Conservation (phyloP, 306 rosid genomes). For the Elaeagnus macrophylla region DNA sequence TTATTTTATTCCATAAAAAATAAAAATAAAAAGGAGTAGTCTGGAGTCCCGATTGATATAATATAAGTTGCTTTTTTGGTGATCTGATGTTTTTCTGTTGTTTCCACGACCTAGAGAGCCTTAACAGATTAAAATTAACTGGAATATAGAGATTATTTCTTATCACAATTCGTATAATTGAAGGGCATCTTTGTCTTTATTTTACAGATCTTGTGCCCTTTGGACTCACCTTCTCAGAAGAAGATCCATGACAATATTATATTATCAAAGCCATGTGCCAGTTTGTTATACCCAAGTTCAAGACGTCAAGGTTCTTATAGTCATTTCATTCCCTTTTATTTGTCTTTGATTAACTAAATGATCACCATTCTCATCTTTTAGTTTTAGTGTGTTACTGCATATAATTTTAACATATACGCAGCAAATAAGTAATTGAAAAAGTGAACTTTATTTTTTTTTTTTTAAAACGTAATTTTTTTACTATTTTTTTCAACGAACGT, state of each 20-base stretch:
- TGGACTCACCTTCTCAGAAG: constrained; percentile 25
- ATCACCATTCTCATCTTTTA: too few relatives aligned
- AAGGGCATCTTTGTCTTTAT: neutral
- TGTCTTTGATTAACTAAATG: too few relatives aligned
- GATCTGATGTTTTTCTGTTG: constrained; percentile 16
- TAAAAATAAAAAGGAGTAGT: too few relatives aligned
- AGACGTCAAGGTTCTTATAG: constrained; percentile 1
- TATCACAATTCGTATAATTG: neutral
- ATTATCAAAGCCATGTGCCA: constrained; percentile 21
- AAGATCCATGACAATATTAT: constrained; percentile 17
- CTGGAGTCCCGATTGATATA: neutral
- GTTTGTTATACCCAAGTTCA: constrained; percentile 9
- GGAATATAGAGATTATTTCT: neutral
- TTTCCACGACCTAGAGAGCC: constrained; percentile 14
- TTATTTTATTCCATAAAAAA: neutral
- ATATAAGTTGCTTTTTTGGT: constrained; percentile 2
- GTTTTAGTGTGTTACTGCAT: too few relatives aligned
- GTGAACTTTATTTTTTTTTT: too few relatives aligned
- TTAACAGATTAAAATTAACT: neutral
- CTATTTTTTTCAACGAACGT: too few relatives aligned
- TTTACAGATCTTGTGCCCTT: constrained; percentile 26
- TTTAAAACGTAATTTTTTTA: too few relatives aligned
- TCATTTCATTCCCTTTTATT: neutral
- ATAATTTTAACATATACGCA: too few relatives aligned
- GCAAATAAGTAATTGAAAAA: too few relatives aligned